phyloP scores from a whole-genome alignment of 805 yeast genomes.

The Saccharomycopsis sp. region DNA sequence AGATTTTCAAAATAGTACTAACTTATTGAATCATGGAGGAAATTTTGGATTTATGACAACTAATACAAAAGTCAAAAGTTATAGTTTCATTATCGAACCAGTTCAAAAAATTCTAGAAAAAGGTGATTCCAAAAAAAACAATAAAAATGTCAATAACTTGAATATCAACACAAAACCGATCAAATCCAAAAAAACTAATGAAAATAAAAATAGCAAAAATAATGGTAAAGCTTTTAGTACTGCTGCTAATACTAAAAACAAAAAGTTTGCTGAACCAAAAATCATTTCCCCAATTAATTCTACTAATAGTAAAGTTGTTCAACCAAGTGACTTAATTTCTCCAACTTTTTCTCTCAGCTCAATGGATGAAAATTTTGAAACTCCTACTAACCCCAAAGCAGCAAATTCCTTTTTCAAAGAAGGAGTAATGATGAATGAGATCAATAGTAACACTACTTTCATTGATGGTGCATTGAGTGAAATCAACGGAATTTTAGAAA shows the following conservation, averaged over 20 bases:
- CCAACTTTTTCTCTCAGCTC: no score
- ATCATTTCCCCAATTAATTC: no score
- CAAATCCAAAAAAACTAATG: neutral
- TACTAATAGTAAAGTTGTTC: neutral
- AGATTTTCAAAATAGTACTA: neutral
- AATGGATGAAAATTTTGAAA: no score
- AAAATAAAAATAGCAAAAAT: neutral
- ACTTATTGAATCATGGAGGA: neutral
- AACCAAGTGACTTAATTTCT: no score
- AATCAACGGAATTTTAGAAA: no score
- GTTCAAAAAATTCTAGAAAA: constrained; percentile 3
- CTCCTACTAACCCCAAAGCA: no score
- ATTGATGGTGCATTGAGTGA: no score
- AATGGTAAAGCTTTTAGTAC: neutral
- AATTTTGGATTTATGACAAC: neutral
- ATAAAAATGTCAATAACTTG: neutral
- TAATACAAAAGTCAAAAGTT: constrained; percentile 2
- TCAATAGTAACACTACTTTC: no score
- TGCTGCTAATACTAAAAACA: neutral
- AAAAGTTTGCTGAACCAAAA: neutral
- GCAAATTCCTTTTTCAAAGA: no score
- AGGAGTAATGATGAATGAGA: no score
- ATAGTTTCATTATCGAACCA: constrained; percentile 11
- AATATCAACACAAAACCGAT: neutral
- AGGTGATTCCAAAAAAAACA: neutral